A percentile compares a stretch with the other conserved stretches of the same genome.
phyloP scores from a whole-genome alignment of 768 basidiomycete species.

The Nidularia pulvinata region DNA sequence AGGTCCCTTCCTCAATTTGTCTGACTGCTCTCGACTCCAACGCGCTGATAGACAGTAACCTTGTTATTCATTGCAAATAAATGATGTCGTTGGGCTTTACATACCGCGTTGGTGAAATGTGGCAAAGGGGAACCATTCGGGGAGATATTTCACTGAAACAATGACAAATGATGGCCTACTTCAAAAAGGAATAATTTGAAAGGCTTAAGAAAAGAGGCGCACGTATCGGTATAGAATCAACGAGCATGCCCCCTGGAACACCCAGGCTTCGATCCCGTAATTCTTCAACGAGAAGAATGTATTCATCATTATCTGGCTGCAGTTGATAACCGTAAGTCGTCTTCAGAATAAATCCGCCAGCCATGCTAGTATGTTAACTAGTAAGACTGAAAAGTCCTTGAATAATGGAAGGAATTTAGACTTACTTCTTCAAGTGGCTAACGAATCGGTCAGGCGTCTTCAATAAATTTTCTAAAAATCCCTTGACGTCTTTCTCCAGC shows the following conservation, averaged over 20 bases:
- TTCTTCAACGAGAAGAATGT: background rate
- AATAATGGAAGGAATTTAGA: background rate
- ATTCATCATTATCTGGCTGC: background rate
- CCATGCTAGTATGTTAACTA: background rate
- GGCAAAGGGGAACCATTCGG: background rate
- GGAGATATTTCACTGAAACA: background rate
- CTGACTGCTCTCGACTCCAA: background rate
- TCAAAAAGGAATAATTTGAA: background rate
- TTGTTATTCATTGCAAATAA: background rate
- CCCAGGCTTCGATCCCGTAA: background rate
- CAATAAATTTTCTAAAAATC: constrained; percentile 1
- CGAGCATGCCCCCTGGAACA: background rate
- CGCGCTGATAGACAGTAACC: background rate
- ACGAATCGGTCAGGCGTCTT: constrained; percentile 1
- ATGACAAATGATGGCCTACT: background rate
- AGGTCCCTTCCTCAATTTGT: background rate
- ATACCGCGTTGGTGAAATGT: background rate
- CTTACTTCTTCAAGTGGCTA: constrained; percentile 1
- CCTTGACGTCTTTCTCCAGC: background rate
- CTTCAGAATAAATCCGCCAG: constrained; percentile 3
- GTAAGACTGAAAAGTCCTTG: background rate
- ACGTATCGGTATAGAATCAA: background rate
- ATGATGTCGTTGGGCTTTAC: background rate
- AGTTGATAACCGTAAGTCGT: constrained; percentile 4
- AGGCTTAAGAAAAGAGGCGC: background rate